These are phyloP conservation scores for Amaranthus hypochondriacus DNA, from an alignment of 148 eudicot genomes.

Conservation along the genomic window DNA sequence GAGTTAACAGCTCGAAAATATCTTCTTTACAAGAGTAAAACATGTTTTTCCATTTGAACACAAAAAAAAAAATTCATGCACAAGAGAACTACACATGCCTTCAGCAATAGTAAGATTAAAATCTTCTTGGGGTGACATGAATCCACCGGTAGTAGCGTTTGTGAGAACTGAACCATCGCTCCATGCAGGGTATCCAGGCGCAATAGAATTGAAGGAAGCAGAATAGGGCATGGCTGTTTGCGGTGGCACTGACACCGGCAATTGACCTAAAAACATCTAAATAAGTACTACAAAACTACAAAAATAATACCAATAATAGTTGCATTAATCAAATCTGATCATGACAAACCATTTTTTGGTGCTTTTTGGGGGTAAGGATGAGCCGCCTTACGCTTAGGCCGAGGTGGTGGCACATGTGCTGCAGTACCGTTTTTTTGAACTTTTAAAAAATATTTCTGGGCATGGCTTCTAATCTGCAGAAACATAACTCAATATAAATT, in stretches of 20 bases:
- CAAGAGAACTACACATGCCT: conserved; percentile 40
- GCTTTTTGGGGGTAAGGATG: conserved; percentile 96
- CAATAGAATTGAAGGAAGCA: conserved; percentile 52
- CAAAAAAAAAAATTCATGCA: conserved; percentile 1
- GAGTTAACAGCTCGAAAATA: not conserved
- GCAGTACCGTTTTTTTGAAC: conserved; percentile 84
- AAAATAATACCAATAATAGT: conserved; percentile 5
- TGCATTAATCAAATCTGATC: not conserved
- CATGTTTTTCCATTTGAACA: not conserved
- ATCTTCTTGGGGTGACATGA: conserved; percentile 54
- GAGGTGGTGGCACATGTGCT: conserved; percentile 96
- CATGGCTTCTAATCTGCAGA: conserved; percentile 85
- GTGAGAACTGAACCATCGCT: conserved; percentile 59
- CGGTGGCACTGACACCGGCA: conserved; percentile 45
- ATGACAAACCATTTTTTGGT: conserved; percentile 68
- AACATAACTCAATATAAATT: not conserved
- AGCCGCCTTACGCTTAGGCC: conserved; percentile 88
- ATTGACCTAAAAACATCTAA: conserved; percentile 8
- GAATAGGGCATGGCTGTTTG: conserved; percentile 58
- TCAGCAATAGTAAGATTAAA: conserved; percentile 45
- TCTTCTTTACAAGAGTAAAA: not conserved
- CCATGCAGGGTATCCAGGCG: conserved; percentile 67
- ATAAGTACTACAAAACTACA: conserved; percentile 11
- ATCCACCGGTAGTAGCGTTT: conserved; percentile 41
- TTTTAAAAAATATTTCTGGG: conserved; percentile 89